Percentiles rank a stretch among this genome's conserved stretches.
phyloP scores from a whole-genome alignment of 805 yeast species.

The Helenozyma rhizophorensis region DNA sequence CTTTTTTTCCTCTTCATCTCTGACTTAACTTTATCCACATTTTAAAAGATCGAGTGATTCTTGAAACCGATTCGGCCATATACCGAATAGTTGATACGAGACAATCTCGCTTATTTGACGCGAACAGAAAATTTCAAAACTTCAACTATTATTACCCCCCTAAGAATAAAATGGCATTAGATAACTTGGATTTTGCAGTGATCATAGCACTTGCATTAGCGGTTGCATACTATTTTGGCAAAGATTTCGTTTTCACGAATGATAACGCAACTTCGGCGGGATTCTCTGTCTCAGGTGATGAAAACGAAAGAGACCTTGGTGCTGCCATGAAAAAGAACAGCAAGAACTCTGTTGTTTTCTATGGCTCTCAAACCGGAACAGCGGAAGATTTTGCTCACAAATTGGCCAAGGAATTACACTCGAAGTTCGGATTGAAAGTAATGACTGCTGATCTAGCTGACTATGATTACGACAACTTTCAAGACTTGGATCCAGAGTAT shows the following conservation, averaged over 20 bases:
- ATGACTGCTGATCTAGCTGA: constrained; percentile 87
- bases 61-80: no score
- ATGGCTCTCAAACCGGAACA: constrained; percentile 97
- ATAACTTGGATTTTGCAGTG: constrained; percentile 67
- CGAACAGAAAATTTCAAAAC: no score
- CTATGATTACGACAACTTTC: constrained; percentile 76
- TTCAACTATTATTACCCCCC: no score
- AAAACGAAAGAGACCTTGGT: constrained; percentile 50
- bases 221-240: constrained; percentile 61
- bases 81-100: no score
- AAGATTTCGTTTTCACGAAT: constrained; percentile 44
- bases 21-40: no score
- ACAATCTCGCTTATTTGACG: no score
- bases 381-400: constrained; percentile 95
- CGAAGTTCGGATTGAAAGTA: constrained; percentile 75
- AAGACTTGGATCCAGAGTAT: constrained; percentile 53
- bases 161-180: constrained; percentile 48
- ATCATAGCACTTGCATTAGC: constrained; percentile 64
- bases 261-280: constrained; percentile 31
- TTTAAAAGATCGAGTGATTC: no score
- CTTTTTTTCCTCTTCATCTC: no score
- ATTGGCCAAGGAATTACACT: constrained; percentile 80
- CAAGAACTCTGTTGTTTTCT: constrained; percentile 77
- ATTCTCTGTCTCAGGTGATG: constrained; percentile 24
- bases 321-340: constrained; percentile 54